Conservation (phyloP, 352 stramenopile genomes). For the Globisporangium alternatum region DNA sequence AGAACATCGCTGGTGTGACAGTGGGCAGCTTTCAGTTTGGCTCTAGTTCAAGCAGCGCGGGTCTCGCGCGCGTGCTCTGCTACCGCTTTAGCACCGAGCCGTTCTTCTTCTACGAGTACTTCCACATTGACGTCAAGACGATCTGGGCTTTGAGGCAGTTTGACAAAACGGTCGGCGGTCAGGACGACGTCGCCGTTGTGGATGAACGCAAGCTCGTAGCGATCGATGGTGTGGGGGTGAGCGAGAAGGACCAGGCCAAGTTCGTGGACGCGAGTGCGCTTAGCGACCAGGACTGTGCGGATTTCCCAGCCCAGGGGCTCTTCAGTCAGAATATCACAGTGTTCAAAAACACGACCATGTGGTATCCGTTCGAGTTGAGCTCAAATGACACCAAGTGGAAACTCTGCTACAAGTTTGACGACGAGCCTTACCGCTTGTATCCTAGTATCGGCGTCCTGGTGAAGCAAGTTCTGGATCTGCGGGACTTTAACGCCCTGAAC, state of each 20-base stretch:
- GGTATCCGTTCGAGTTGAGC: constrained; percentile 52
- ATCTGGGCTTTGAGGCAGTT: constrained; percentile 39
- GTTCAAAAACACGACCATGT: constrained; percentile 38
- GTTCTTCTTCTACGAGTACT: constrained; percentile 52
- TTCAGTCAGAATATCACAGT: constrained; percentile 30
- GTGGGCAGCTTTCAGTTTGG: constrained; percentile 49
- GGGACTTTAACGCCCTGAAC: constrained; percentile 33
- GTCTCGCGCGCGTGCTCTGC: constrained; percentile 44
- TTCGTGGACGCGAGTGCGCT: constrained; percentile 31
- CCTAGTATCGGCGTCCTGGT: constrained; percentile 36
- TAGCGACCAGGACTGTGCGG: constrained; percentile 32
- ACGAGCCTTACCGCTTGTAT: constrained; percentile 49
- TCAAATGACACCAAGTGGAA: constrained; percentile 42
- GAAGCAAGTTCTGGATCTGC: constrained; percentile 46
- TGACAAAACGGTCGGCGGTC: constrained; percentile 19
- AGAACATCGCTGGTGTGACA: constrained; percentile 37
- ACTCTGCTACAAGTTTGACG: constrained; percentile 69
- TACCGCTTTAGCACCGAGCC: constrained; percentile 59
- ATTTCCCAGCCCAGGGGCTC: constrained; percentile 38
- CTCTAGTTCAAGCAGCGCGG: constrained; percentile 26
- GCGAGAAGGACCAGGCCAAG: constrained; percentile 45
- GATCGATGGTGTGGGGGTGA: constrained; percentile 54
- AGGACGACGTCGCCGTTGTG: constrained; percentile 47
- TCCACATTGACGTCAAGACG: constrained; percentile 60
- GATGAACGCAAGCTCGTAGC: constrained; percentile 56